Conservation (phyloP, 2,329 filamentous ascomycete species). For the Teratosphaeria nubilosa region DNA sequence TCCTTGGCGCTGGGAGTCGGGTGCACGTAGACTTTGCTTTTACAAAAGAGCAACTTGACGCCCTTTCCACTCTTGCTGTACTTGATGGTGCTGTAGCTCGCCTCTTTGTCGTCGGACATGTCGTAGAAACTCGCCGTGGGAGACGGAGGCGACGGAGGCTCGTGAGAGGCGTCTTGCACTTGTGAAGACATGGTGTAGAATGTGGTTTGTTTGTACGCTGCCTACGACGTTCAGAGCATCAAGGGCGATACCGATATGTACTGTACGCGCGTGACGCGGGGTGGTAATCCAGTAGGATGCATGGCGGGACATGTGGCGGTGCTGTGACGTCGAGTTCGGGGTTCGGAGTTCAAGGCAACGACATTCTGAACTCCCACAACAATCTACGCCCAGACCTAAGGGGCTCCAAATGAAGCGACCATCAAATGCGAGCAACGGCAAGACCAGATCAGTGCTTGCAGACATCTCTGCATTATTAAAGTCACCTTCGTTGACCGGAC, state of each 20-base stretch:
- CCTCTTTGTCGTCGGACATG: constrained; percentile 91
- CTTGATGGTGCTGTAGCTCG: constrained; percentile 87
- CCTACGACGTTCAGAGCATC: not conserved
- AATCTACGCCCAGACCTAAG: no score
- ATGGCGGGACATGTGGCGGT: not conserved
- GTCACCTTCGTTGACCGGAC: no score
- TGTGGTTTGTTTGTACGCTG: not conserved
- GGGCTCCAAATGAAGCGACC: no score
- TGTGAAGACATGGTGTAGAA: not conserved
- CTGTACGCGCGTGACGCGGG: not conserved
- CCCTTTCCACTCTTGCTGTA: constrained; percentile 67
- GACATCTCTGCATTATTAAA: no score
- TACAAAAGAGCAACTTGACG: constrained; percentile 88
- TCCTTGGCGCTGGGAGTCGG: constrained; percentile 87
- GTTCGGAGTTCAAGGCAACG: not conserved
- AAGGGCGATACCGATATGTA: no score
- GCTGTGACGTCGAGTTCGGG: not conserved
- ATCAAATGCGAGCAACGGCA: no score
- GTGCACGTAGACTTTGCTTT: constrained; percentile 98
- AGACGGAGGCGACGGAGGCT: constrained; percentile 44
- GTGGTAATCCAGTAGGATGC: not conserved
- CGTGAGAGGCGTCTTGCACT: constrained; percentile 3
- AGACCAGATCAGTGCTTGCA: no score
- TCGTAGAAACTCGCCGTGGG: constrained; percentile 87
- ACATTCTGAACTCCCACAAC: no score